Evolutionary conservation across 1,284 basidiomycete genomes (phyloP), one percentile per base, ranked within the genome.

Genomic region (Exobasidium cylindrosporum): DNA sequence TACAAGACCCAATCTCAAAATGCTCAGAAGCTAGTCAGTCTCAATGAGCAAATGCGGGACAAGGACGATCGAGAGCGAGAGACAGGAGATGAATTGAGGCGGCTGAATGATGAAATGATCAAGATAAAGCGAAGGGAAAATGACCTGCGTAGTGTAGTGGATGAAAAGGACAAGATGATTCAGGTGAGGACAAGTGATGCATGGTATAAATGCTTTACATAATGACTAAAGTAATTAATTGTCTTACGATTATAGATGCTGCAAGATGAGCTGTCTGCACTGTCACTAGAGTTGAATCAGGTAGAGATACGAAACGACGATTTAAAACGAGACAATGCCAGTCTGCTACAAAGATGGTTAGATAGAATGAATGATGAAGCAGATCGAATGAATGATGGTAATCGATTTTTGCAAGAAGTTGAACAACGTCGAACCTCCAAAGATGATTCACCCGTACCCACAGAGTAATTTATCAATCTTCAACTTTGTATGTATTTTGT

Each of bases 1-100:
- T 98, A 98, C 84, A 95, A 96, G 81, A 91, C 92, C 0, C 94
- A 97, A 77, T 90, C 91, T 0, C 92, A 95, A 81, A 96, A 96
- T 80, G 91, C 93, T 1, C 94, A 97, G 79, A 85, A 91, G 44
- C 84, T 95, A 13, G 84, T 98, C 14, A 85, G 89, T 5, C 91
- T 97, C 88, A 95, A 91, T 66, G 95, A 98, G 80, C 90, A 90
- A 0, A 83, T 97, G 6, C 87, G 93, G 50, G 92, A 95, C 80
- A 89, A 92, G 79, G 94, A 97, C 78, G 90, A 93, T 66, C 74
- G 87, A 29, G 86, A 87, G 3, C 84, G 90, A 59, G 83, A 87
- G 53, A 89, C 91, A 66, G 83, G 88, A 1, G 92, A 96, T 76
- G 87, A 86, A 68, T 81, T 91, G 31, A 83, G 89, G 64, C 87